Evolutionary conservation across 345 rosid species (phyloP).

Genomic region (Brassica napus): DNA sequence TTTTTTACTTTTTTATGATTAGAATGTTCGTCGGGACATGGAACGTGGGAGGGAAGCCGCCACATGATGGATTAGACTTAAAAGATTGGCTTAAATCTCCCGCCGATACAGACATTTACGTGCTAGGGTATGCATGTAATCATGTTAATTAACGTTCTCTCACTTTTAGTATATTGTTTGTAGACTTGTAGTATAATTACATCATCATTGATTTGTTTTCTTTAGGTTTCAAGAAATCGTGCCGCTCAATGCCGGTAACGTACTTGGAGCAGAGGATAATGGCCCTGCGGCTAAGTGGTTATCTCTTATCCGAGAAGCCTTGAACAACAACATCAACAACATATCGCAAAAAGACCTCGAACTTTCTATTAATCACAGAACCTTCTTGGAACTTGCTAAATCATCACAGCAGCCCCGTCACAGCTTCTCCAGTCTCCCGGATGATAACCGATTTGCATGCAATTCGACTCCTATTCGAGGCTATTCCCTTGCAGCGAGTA

Average conservation of each 20-base stretch:
- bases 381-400: constrained; percentile 28
- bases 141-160: not conserved
- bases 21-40: constrained; percentile 94
- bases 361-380: constrained; percentile 26
- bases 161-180: not conserved
- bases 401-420: constrained; percentile 39
- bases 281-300: constrained; percentile 80
- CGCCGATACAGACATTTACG: constrained; percentile 69
- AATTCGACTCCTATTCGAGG: constrained; percentile 32
- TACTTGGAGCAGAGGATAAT: constrained; percentile 75
- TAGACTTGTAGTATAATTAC: not conserved
- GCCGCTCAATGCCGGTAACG: constrained; percentile 82
- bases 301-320: constrained; percentile 62
- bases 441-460: constrained; percentile 11
- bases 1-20: constrained; percentile 7
- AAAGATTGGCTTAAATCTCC: constrained; percentile 67
- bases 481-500: constrained; percentile 77
- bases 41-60: constrained; percentile 90
- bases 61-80: constrained; percentile 62
- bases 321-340: constrained; percentile 45
- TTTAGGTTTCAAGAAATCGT: constrained; percentile 86
- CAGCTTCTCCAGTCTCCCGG: constrained; percentile 51
- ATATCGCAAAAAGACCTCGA: constrained; percentile 15
- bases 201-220: not conserved
- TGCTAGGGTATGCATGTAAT: constrained; percentile 63